Conservation (phyloP, 2,329 filamentous ascomycete species). For the Tolypocladium amazonense region DNA sequence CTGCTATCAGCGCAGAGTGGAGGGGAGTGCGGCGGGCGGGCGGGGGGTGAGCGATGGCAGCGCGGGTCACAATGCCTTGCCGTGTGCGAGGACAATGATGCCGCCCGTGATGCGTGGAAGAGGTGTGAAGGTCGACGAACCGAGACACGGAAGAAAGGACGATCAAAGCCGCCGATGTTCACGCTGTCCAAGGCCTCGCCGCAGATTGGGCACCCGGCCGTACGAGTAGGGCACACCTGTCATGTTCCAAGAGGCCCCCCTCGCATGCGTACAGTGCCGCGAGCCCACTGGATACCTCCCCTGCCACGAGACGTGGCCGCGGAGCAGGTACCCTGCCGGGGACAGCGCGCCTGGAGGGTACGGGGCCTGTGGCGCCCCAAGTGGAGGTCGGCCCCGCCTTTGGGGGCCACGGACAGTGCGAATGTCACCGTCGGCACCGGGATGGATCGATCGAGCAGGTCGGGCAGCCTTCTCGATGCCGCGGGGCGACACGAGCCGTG, state of each 20-base stretch:
- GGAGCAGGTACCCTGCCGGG: neutral
- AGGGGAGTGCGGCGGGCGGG: neutral
- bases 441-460: neutral
- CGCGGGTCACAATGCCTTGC: neutral
- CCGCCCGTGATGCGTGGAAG: neutral
- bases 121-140: neutral
- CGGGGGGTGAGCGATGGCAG: neutral
- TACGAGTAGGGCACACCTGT: neutral
- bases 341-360: neutral
- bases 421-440: neutral
- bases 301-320: neutral
- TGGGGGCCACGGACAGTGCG: neutral
- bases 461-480: neutral
- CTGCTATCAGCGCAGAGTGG: neutral
- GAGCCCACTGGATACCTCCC: neutral
- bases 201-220: conserved; percentile 1
- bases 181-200: neutral
- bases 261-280: neutral
- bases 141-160: neutral
- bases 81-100: neutral
- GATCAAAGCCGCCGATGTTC: neutral
- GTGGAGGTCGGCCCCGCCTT: neutral
- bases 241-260: neutral
- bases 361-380: neutral
- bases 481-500: neutral